A percentile compares a stretch with the other conserved stretches of the same genome.
phyloP scores from a whole-genome alignment of 306 rosid genomes.

The Medicago ruthenica region DNA sequence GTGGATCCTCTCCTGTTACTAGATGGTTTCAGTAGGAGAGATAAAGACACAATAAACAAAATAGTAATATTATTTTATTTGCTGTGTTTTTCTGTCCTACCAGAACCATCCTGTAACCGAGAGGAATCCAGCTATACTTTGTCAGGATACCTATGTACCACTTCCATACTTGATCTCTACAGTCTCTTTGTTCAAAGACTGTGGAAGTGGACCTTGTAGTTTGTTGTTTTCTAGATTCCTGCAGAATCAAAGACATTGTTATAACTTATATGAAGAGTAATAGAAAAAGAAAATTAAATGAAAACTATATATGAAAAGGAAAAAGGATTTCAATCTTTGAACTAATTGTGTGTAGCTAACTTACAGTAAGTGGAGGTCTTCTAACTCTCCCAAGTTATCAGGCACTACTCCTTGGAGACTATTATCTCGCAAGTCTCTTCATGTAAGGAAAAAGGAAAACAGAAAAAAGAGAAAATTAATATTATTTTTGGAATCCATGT shows the following conservation, averaged over 20 bases:
- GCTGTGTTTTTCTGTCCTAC: neutral
- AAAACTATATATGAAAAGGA: neutral
- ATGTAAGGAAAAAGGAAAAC: conserved; percentile 1
- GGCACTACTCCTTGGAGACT: conserved; percentile 76
- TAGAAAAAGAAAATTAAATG: conserved; percentile 7
- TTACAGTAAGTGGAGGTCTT: conserved; percentile 81
- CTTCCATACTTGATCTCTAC: conserved; percentile 73
- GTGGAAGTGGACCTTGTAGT: conserved; percentile 83
- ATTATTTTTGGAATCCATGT: conserved; percentile 4
- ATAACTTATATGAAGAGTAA: neutral
- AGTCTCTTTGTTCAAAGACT: conserved; percentile 71
- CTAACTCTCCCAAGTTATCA: conserved; percentile 85
- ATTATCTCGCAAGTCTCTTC: conserved; percentile 87
- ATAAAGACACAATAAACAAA: neutral
- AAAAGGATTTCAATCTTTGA: conserved; percentile 9
- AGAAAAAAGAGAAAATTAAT: conserved; percentile 27
- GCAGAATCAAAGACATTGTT: conserved; percentile 33
- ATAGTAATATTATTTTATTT: neutral
- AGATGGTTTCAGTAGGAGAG: neutral
- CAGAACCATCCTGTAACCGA: neutral
- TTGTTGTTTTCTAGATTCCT: conserved; percentile 88
- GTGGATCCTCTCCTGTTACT: neutral
- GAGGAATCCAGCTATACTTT: neutral
- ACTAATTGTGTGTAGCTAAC: conserved; percentile 35
- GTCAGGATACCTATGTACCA: neutral